These are phyloP conservation scores for Xylariales sp. DNA, from an alignment of 2,329 filamentous ascomycete species.

Conservation along the genomic window DNA sequence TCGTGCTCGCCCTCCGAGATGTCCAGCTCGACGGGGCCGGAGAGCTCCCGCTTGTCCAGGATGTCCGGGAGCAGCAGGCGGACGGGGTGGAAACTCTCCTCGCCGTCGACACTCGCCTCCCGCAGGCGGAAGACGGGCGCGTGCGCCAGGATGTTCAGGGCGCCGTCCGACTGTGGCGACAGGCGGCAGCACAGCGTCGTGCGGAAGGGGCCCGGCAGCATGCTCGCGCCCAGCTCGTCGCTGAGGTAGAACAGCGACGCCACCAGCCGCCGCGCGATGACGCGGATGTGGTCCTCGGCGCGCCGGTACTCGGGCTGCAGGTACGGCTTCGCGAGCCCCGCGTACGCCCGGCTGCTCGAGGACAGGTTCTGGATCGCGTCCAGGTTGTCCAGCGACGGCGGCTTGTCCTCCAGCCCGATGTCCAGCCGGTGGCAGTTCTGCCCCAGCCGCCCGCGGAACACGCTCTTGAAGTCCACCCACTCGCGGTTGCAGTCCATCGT, in stretches of 20 bases:
- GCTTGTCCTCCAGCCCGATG: background rate
- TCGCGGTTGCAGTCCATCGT: constrained; percentile 1
- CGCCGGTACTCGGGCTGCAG: background rate
- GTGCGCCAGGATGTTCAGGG: background rate
- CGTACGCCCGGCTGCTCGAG: too few relatives aligned
- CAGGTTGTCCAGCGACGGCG: background rate
- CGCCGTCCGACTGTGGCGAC: background rate
- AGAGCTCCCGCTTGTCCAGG: background rate
- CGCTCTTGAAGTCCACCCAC: constrained; percentile 1
- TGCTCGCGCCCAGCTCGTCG: background rate
- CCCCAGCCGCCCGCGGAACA: background rate
- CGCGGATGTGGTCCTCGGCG: background rate
- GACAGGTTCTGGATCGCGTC: too few relatives aligned
- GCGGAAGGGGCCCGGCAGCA: background rate
- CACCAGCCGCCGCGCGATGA: background rate
- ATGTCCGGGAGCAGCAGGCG: background rate
- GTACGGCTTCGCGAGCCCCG: background rate
- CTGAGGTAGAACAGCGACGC: constrained; percentile 1
- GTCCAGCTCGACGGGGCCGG: background rate
- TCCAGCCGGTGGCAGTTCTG: background rate
- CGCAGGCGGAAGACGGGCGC: background rate
- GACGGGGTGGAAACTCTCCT: background rate
- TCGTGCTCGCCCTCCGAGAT: background rate
- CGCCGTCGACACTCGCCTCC: background rate
- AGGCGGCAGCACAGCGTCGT: background rate